Evolutionary conservation across 495 filamentous ascomycete genomes (phyloP), one percentile per base, ranked within the genome.

Genomic region (Saxophila tyrrhenica): DNA sequence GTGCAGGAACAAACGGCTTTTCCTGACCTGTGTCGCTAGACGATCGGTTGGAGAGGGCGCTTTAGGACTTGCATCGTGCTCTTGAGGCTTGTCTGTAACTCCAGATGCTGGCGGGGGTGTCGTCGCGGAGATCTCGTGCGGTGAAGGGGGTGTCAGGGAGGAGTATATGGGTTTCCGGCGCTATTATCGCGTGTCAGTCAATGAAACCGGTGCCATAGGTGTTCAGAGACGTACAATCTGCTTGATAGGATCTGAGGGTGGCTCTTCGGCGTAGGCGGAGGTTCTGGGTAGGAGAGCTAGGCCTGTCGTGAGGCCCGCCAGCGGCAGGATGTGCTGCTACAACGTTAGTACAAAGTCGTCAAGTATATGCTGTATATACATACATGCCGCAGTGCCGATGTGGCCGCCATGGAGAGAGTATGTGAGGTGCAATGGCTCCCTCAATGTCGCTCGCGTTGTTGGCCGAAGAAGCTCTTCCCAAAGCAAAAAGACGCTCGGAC

Each of bases 111-210:
- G 62, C 48, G 61, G 59, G 57, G 65, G 60, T 54, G 63, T 48
- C 65, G 65, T 49, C 56, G 60, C 56, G 55, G 55, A 25, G 58
- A 52, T 57, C 55, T 65, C 47, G 67, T 57, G 59, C 38, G 58
- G 43, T 51, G 68, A 53, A 56, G 70, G 70, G 56, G 69, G 63
- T 41, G 29, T 10, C 1, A 50, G 45, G 39, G 57, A 38, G 54
- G 91, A 86, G 76, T 94, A 95, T 72, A 95, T 92, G 48, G 89
- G 80, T 75, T 94, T 94, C 63, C 81, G 84, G 55, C 60, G 62
- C 69, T 73, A 62, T 38, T 19, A 19, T 50, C 25, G 48, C 29
- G 48, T 35, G 29, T 50, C 15, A 29, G 3, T 46, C 44, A 55
- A 61, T 62, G 65, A 70, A 61, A 55, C 19, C 16, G 35, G n/a